Evolutionary conservation across 495 filamentous ascomycete genomes (phyloP).

Genomic region (Beverwykella pulmonaria): DNA sequence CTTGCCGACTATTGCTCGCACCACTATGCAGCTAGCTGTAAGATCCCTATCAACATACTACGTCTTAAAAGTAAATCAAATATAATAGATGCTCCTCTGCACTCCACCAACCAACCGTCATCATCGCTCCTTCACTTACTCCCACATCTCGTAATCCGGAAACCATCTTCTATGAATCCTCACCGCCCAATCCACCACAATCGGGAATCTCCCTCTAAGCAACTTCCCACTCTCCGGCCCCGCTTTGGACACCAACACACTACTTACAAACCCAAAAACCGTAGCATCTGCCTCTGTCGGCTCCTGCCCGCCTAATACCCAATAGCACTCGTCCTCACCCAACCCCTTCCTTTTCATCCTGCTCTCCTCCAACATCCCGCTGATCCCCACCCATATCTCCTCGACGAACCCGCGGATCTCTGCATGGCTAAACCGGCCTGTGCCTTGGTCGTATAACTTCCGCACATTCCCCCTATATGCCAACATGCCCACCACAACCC

Average conservation of each 20-base stretch:
- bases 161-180: conserved; percentile 63
- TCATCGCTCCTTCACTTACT: no score
- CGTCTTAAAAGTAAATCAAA: no score
- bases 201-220: conserved; percentile 46
- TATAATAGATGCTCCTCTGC: no score
- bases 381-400: conserved; percentile 59
- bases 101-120: no score
- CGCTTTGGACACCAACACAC: conserved; percentile 49
- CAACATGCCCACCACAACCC: conserved; percentile 57
- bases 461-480: conserved; percentile 50
- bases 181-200: conserved; percentile 58
- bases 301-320: conserved; percentile 56
- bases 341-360: not conserved
- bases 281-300: conserved; percentile 62
- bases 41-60: no score
- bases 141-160: conserved; percentile 57
- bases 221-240: conserved; percentile 5
- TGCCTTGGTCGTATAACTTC: conserved; percentile 60
- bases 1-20: no score
- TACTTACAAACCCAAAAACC: conserved; percentile 60
- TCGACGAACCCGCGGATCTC: conserved; percentile 52
- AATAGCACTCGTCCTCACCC: conserved; percentile 47
- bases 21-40: no score
- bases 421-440: conserved; percentile 51
- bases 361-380: conserved; percentile 46